Percentiles rank a stretch among this genome's conserved stretches.
These are phyloP conservation scores for Yarrowia alimentaria DNA, from an alignment of 805 yeast genomes.

Conservation along the genomic window DNA sequence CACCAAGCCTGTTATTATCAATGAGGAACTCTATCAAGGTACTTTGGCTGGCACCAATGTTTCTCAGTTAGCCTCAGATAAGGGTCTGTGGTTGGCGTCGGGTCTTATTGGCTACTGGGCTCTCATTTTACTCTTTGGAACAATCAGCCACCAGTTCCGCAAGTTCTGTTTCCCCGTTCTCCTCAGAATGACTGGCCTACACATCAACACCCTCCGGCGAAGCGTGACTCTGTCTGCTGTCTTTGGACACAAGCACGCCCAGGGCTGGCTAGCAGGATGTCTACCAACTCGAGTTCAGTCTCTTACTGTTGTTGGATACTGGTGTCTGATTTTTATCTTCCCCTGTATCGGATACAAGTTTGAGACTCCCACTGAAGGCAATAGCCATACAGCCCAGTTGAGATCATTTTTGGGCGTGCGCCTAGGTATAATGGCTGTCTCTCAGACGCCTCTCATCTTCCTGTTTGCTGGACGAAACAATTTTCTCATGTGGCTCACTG, in stretches of 20 bases:
- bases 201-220: slow-evolving; percentile 8
- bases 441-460: slow-evolving; percentile 45
- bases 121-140: slow-evolving; percentile 33
- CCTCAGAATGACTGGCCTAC: slow-evolving; percentile 29
- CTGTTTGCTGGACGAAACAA: slow-evolving; percentile 72
- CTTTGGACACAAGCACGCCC: slow-evolving; percentile 16
- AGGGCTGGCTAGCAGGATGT: slow-evolving; percentile 29
- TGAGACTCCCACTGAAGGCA: slow-evolving; percentile 11
- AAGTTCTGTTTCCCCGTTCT: slow-evolving; percentile 7
- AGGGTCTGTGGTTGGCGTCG: slow-evolving; percentile 32
- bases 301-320: slow-evolving; percentile 40
- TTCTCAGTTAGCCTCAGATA: slow-evolving; percentile 1
- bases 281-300: slow-evolving; percentile 45
- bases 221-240: slow-evolving; percentile 12
- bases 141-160: slow-evolving; percentile 30
- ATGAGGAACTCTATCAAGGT: not conserved
- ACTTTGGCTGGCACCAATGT: not conserved
- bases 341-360: slow-evolving; percentile 33
- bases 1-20: slow-evolving; percentile 4
- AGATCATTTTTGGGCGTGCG: slow-evolving; percentile 46
- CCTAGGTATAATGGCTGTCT: slow-evolving; percentile 47
- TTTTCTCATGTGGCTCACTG: slow-evolving; percentile 59
- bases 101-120: slow-evolving; percentile 39
- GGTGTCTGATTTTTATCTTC: slow-evolving; percentile 39
- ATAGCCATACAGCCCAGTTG: slow-evolving; percentile 34